Conservation (phyloP, 768 basidiomycete species). For the Hortiboletus flavorubellus region DNA sequence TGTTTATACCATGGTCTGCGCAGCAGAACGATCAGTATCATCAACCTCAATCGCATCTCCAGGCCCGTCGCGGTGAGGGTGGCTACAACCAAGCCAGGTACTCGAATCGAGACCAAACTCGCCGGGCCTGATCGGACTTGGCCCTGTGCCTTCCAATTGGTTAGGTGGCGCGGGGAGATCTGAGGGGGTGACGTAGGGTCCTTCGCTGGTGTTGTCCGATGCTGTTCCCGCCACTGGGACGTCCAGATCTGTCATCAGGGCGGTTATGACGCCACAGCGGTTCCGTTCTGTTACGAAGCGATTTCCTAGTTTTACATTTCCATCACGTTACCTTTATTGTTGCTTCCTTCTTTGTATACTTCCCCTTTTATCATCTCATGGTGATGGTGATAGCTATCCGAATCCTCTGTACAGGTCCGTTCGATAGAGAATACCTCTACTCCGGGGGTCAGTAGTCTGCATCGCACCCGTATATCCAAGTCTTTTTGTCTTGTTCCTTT, state of each 20-base stretch:
- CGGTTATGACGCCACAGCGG: background rate
- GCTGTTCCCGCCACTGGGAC: background rate
- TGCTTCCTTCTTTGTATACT: background rate
- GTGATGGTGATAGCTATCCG: background rate
- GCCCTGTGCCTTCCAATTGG: background rate
- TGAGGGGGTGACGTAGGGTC: background rate
- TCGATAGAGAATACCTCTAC: background rate
- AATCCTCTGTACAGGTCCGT: background rate
- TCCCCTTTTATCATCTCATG: background rate
- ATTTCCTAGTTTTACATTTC: background rate
- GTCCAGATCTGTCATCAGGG: background rate
- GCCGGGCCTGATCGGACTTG: background rate
- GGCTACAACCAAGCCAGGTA: background rate
- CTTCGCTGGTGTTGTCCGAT: background rate
- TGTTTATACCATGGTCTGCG: slow-evolving; percentile 12
- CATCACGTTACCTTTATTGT: background rate
- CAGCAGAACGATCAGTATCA: background rate
- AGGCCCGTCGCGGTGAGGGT: background rate
- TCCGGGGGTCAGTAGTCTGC: background rate
- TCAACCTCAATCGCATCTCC: background rate
- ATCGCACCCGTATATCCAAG: background rate
- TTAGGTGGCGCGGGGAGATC: background rate
- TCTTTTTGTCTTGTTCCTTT: background rate
- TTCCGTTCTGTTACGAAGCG: background rate
- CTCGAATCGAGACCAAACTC: background rate